These are phyloP conservation scores for Fusarium nanum DNA, from an alignment of 2,329 filamentous ascomycete species.

Conservation along the genomic window DNA sequence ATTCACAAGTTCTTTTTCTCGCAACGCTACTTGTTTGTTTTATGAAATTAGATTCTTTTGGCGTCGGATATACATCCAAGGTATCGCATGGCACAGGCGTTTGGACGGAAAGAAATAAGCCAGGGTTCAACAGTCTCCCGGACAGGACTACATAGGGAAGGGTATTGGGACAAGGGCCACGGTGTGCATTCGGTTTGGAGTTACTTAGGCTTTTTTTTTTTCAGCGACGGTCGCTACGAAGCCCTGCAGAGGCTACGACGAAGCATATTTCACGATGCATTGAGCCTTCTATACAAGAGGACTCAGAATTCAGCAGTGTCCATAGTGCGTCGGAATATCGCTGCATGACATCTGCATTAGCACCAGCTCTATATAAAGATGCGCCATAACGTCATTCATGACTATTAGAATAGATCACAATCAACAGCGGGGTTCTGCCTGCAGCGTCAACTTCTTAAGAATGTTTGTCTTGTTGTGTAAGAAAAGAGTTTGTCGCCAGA, in stretches of 20 bases:
- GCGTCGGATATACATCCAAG: conserved; percentile 40
- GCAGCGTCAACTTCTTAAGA: conserved; percentile 3
- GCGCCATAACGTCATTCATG: conserved; percentile 38
- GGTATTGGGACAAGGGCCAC: conserved; percentile 18
- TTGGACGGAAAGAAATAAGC: conserved; percentile 38
- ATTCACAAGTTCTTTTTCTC: conserved; percentile 17
- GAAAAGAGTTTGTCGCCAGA: background rate
- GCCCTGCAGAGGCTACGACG: background rate
- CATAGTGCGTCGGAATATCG: conserved; percentile 4
- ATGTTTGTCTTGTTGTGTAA: background rate
- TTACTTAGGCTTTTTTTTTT: conserved; percentile 23
- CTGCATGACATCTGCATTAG: conserved; percentile 3
- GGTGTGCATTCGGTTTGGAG: conserved; percentile 37
- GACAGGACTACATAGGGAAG: conserved; percentile 26
- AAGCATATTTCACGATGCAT: conserved; percentile 19
- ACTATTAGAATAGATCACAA: conserved; percentile 31
- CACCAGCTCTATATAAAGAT: conserved; percentile 43
- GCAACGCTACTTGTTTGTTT: conserved; percentile 34
- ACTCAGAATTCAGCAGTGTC: conserved; percentile 10
- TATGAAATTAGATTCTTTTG: conserved; percentile 31
- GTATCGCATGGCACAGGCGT: conserved; percentile 50
- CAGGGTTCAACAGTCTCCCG: conserved; percentile 23
- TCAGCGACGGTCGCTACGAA: conserved; percentile 14
- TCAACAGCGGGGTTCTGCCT: conserved; percentile 23
- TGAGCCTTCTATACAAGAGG: conserved; percentile 1